These are phyloP conservation scores for Diaporthe australafricana DNA, from an alignment of 2,329 filamentous ascomycete genomes.

Conservation along the genomic window DNA sequence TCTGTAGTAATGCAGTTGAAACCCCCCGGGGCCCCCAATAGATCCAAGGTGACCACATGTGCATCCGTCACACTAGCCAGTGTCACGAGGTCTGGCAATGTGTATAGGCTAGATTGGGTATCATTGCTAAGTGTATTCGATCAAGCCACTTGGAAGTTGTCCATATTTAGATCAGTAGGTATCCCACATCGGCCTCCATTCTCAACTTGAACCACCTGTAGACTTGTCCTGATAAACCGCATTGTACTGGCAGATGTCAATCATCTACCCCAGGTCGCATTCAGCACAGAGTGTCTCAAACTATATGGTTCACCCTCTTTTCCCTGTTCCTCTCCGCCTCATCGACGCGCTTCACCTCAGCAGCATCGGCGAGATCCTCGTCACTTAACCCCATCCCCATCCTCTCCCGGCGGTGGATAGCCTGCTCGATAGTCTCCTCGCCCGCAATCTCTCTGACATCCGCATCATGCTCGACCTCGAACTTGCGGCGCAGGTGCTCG, in stretches of 20 bases:
- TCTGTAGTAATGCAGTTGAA: too few relatives aligned
- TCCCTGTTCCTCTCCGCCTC: conserved; percentile 19
- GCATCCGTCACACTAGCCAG: neutral
- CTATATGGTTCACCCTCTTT: conserved; percentile 2
- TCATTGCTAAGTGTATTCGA: too few relatives aligned
- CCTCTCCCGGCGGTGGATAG: conserved; percentile 59
- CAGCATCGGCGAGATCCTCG: conserved; percentile 39
- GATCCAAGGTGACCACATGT: too few relatives aligned
- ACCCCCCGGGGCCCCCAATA: too few relatives aligned
- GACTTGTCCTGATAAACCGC: too few relatives aligned
- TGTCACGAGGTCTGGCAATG: neutral
- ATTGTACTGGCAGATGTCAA: too few relatives aligned
- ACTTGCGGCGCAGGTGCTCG: conserved; percentile 63
- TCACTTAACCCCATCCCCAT: conserved; percentile 48
- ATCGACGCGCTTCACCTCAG: conserved; percentile 33
- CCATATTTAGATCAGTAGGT: too few relatives aligned
- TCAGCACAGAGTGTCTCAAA: neutral
- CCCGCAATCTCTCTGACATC: conserved; percentile 61
- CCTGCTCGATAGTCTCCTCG: conserved; percentile 47
- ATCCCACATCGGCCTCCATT: neutral
- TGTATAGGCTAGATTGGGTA: neutral
- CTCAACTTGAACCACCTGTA: too few relatives aligned
- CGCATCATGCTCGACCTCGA: conserved; percentile 61
- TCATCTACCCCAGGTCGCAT: too few relatives aligned
- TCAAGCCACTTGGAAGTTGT: too few relatives aligned